These are phyloP conservation scores for Tympanopsis confertula DNA, from an alignment of 2,329 filamentous ascomycete species.

Conservation along the genomic window DNA sequence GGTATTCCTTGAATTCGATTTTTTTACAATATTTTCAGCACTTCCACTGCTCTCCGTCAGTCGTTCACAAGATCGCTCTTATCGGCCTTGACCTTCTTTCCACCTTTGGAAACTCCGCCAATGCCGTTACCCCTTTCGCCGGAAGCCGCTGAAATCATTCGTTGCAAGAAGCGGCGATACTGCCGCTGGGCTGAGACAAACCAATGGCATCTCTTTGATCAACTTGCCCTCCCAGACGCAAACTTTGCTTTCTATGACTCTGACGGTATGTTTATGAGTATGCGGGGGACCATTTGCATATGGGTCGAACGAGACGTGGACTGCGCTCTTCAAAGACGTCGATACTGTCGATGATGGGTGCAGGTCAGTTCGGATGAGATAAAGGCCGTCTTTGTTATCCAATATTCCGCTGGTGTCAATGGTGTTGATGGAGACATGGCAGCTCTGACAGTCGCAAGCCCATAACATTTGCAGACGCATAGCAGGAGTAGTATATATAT, in stretches of 20 bases:
- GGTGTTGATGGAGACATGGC: no score
- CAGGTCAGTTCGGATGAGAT: slow-evolving; percentile 6
- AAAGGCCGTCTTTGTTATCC: slow-evolving; percentile 4
- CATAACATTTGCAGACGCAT: no score
- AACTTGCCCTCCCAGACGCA: slow-evolving; percentile 5
- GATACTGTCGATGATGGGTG: slow-evolving; percentile 4
- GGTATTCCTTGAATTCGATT: no score
- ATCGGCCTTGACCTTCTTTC: background rate
- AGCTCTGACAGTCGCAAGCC: no score
- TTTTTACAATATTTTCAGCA: no score
- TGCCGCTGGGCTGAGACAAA: slow-evolving; percentile 6
- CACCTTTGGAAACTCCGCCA: no score
- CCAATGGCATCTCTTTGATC: slow-evolving; percentile 4
- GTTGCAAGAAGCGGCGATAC: slow-evolving; percentile 7
- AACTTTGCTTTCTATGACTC: slow-evolving; percentile 3
- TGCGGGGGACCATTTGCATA: slow-evolving; percentile 1
- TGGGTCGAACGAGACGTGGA: slow-evolving; percentile 3
- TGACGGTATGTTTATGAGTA: slow-evolving; percentile 1
- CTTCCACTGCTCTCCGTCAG: no score
- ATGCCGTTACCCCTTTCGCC: slow-evolving; percentile 6
- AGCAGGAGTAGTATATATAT: no score
- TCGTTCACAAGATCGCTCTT: background rate
- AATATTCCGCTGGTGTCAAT: slow-evolving; percentile 3
- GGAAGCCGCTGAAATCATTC: slow-evolving; percentile 6
- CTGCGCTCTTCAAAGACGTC: slow-evolving; percentile 2